Percentiles rank a stretch among this genome's conserved stretches.
Conservation (phyloP, 768 basidiomycete genomes). For the Rhodotorula paludigena region DNA sequence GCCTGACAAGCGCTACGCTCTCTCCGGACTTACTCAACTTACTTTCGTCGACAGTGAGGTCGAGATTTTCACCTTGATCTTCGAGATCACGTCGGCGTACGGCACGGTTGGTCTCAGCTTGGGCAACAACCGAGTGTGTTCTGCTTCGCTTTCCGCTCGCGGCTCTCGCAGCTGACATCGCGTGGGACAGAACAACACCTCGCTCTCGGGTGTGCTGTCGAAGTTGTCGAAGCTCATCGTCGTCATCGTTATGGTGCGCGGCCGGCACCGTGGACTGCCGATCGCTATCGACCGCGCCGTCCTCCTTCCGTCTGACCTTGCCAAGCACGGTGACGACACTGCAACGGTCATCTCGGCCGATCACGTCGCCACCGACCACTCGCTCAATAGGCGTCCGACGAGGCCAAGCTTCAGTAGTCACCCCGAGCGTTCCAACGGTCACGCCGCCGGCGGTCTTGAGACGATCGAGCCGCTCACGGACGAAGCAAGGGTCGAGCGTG, state of each 20-base stretch:
- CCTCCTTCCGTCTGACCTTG: slow-evolving; percentile 65
- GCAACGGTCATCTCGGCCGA: slow-evolving; percentile 10
- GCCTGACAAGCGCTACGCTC: not conserved
- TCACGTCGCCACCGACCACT: not conserved
- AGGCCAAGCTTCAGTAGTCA: slow-evolving; percentile 2
- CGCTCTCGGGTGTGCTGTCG: slow-evolving; percentile 70
- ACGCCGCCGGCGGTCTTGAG: not conserved
- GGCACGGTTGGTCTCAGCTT: slow-evolving; percentile 84
- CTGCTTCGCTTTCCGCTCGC: slow-evolving; percentile 11
- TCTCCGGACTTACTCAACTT: not conserved
- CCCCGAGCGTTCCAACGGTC: not conserved
- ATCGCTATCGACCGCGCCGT: slow-evolving; percentile 58
- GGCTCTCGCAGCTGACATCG: not conserved
- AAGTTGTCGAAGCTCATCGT: slow-evolving; percentile 82
- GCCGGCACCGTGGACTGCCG: slow-evolving; percentile 43
- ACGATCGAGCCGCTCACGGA: slow-evolving; percentile 1
- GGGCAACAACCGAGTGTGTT: slow-evolving; percentile 70
- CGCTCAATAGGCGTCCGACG: not conserved
- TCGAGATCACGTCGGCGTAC: slow-evolving; percentile 64
- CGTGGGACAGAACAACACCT: slow-evolving; percentile 65
- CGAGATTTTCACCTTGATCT: slow-evolving; percentile 46
- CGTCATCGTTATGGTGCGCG: slow-evolving; percentile 80
- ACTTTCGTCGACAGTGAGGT: slow-evolving; percentile 7
- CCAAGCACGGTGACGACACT: slow-evolving; percentile 32
- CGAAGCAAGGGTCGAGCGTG: not conserved